Evolutionary conservation across 768 basidiomycete genomes (phyloP).

Genomic region (Hebeloma cylindrosporum): DNA sequence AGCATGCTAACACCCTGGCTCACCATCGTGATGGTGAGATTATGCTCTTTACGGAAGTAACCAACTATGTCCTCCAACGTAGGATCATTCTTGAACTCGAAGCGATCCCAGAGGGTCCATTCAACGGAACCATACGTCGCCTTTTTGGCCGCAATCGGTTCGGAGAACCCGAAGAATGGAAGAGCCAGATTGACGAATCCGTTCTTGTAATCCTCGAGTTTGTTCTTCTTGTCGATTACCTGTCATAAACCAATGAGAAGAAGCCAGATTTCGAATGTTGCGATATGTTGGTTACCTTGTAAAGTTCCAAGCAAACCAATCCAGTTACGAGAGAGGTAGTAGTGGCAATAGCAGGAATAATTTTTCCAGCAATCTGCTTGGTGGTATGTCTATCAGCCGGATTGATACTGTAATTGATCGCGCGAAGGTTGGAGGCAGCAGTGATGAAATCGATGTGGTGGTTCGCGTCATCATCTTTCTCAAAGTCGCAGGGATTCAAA

Average conservation of each 20-base stretch:
- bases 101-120: slow-evolving; percentile 99
- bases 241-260: slow-evolving; percentile 28
- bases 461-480: slow-evolving; percentile 98
- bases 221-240: slow-evolving; percentile 95
- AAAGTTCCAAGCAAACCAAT: slow-evolving; percentile 92
- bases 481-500: slow-evolving; percentile 92
- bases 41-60: slow-evolving; percentile 83
- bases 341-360: slow-evolving; percentile 99
- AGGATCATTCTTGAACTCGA: slow-evolving; percentile 88
- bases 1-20: slow-evolving; percentile 98
- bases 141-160: slow-evolving; percentile 89
- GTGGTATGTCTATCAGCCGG: slow-evolving; percentile 88
- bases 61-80: slow-evolving; percentile 81
- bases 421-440: slow-evolving; percentile 94
- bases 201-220: slow-evolving; percentile 96
- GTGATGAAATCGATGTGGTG: slow-evolving; percentile 99
- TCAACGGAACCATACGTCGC: slow-evolving; percentile 84
- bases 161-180: slow-evolving; percentile 99
- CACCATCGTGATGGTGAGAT: slow-evolving; percentile 91
- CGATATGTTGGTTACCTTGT: slow-evolving; percentile 59
- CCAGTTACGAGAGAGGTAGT: slow-evolving; percentile 97
- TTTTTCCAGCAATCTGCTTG: slow-evolving; percentile 98
- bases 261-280: neutral
- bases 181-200: slow-evolving; percentile 97
- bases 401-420: slow-evolving; percentile 90